These are phyloP conservation scores for Tuber aestivum DNA, from an alignment of 495 filamentous ascomycete species.

Conservation along the genomic window DNA sequence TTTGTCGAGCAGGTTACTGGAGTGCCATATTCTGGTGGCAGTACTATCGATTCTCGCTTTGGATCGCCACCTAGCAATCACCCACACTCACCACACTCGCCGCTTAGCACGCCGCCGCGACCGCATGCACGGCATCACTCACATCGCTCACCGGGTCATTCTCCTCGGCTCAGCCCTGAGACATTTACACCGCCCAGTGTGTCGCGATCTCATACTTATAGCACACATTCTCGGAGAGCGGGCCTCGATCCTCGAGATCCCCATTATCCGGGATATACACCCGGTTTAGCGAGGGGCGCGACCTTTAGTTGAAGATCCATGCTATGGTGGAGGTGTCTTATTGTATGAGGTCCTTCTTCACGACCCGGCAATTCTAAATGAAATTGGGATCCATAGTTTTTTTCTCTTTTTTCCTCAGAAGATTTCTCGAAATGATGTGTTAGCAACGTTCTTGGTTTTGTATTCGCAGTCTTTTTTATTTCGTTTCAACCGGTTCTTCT, in stretches of 20 bases:
- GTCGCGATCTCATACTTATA: constrained; percentile 25
- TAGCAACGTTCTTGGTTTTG: background rate
- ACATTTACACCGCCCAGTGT: constrained; percentile 21
- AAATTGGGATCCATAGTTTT: background rate
- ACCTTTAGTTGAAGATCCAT: background rate
- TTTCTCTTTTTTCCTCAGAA: background rate
- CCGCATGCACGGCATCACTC: constrained; percentile 23
- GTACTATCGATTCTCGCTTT: constrained; percentile 23
- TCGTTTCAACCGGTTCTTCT: background rate
- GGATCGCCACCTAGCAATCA: constrained; percentile 28
- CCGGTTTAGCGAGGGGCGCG: background rate
- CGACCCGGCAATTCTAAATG: background rate
- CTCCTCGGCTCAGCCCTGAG: constrained; percentile 20
- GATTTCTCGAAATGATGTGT: constrained; percentile 1
- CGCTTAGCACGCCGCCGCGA: constrained; percentile 28
- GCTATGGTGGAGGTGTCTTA: background rate
- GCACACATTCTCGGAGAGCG: background rate
- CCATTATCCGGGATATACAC: background rate
- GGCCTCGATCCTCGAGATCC: background rate
- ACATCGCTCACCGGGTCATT: constrained; percentile 28
- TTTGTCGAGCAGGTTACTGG: constrained; percentile 21
- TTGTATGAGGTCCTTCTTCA: background rate
- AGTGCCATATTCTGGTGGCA: constrained; percentile 17
- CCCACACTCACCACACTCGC: constrained; percentile 26
- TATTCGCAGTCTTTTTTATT: background rate